Conservation (phyloP, 1,284 basidiomycete genomes). For the Austroboletus sp. region DNA sequence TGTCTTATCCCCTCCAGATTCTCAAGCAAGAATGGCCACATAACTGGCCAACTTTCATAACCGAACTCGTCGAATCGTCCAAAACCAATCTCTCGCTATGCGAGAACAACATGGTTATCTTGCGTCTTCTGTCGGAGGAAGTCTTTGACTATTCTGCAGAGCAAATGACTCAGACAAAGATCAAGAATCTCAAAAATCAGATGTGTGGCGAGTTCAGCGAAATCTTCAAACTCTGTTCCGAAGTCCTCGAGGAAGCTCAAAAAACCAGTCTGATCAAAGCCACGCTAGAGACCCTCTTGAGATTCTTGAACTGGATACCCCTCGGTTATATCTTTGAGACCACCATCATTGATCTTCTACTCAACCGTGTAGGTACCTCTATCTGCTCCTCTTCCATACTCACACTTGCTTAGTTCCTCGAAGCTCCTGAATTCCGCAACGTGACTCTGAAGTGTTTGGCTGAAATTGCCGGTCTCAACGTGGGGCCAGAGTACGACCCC, state of each 20-base stretch:
- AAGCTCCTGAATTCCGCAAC: constrained; percentile 95
- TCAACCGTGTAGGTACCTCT: constrained; percentile 66
- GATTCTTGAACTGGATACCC: constrained; percentile 99
- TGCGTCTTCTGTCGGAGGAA: constrained; percentile 96
- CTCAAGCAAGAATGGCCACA: constrained; percentile 99
- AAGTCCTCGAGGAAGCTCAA: constrained; percentile 96
- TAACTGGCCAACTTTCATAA: constrained; percentile 97
- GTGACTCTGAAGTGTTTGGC: constrained; percentile 95
- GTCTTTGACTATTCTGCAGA: constrained; percentile 99
- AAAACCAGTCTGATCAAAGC: constrained; percentile 93
- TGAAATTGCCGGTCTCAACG: constrained; percentile 91
- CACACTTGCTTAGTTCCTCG: constrained; percentile 70
- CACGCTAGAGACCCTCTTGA: constrained; percentile 90
- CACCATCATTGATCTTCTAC: constrained; percentile 89
- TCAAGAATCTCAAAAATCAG: constrained; percentile 94
- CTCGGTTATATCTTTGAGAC: constrained; percentile 99
- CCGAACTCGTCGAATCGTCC: constrained; percentile 94
- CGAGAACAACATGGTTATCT: constrained; percentile 99
- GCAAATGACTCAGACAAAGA: constrained; percentile 98
- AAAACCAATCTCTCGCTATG: constrained; percentile 94
- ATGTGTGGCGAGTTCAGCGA: constrained; percentile 97
- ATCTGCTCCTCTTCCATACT: constrained; percentile 7
- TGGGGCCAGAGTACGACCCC: constrained; percentile 96
- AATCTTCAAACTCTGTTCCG: constrained; percentile 91
- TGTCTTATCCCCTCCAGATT: constrained; percentile 53